phyloP scores from a whole-genome alignment of 768 basidiomycete genomes.

The Lentinula lateritia region DNA sequence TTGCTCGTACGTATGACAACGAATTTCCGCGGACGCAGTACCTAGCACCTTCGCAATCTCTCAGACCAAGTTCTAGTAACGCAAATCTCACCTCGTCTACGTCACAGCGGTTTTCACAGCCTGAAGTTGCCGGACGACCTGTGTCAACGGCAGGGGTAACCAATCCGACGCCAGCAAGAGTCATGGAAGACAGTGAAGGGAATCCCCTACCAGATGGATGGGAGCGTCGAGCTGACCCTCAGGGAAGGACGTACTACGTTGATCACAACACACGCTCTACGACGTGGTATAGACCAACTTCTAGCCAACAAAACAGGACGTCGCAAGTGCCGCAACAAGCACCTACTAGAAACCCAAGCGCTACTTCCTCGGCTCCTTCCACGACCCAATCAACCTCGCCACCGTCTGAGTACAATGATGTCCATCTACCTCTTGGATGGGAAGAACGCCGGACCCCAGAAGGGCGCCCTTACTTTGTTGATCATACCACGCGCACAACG shows the following conservation, averaged over 20 bases:
- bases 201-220: conserved; percentile 70
- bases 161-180: conserved; percentile 12
- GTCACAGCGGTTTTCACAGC: conserved; percentile 8
- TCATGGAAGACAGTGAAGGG: conserved; percentile 50
- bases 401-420: conserved; percentile 45
- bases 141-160: conserved; percentile 15
- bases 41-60: conserved; percentile 12
- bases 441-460: conserved; percentile 89
- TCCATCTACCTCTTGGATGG: conserved; percentile 85
- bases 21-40: conserved; percentile 10
- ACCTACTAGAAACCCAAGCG: background rate
- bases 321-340: background rate
- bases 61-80: conserved; percentile 22
- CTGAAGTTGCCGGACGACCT: conserved; percentile 2
- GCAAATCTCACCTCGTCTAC: conserved; percentile 4
- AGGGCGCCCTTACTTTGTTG: conserved; percentile 64
- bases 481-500: conserved; percentile 82
- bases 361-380: conserved; percentile 14
- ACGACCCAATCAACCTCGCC: conserved; percentile 16
- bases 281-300: conserved; percentile 65
- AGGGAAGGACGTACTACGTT: conserved; percentile 77
- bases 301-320: conserved; percentile 13
- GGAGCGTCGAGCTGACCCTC: conserved; percentile 75
- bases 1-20: conserved; percentile 2
- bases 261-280: conserved; percentile 81